phyloP scores from a whole-genome alignment of 495 filamentous ascomycete species.

The Sordaria brevicollis region DNA sequence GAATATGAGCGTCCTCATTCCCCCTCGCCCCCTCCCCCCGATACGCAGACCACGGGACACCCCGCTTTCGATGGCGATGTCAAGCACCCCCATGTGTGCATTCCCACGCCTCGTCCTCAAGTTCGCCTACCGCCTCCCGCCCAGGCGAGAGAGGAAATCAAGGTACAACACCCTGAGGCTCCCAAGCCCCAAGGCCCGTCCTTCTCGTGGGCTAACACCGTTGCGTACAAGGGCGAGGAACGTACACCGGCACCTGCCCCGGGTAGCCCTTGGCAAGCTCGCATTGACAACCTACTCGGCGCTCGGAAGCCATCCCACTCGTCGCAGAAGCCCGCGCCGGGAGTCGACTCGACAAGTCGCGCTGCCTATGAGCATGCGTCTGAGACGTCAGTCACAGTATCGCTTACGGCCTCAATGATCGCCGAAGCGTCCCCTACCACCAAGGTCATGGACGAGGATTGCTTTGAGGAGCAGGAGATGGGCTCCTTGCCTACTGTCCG shows the following conservation, averaged over 20 bases:
- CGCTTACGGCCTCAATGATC: slow-evolving; percentile 3
- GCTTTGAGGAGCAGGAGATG: slow-evolving; percentile 75
- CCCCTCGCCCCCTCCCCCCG: slow-evolving; percentile 64
- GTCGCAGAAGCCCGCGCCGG: slow-evolving; percentile 41
- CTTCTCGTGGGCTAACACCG: slow-evolving; percentile 17
- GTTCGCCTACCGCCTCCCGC: slow-evolving; percentile 58
- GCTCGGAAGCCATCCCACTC: slow-evolving; percentile 46
- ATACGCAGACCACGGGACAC: slow-evolving; percentile 46
- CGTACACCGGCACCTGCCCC: not conserved
- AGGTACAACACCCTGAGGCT: slow-evolving; percentile 12
- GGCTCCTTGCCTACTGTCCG: slow-evolving; percentile 63
- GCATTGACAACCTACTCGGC: slow-evolving; percentile 57
- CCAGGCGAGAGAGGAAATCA: slow-evolving; percentile 4
- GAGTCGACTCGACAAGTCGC: slow-evolving; percentile 48
- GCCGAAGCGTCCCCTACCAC: slow-evolving; percentile 28
- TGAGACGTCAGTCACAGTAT: slow-evolving; percentile 38
- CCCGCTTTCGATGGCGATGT: slow-evolving; percentile 60
- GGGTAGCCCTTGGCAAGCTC: slow-evolving; percentile 54
- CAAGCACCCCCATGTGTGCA: slow-evolving; percentile 53
- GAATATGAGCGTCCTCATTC: slow-evolving; percentile 27
- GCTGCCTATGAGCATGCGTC: slow-evolving; percentile 47
- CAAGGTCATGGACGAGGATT: slow-evolving; percentile 62
- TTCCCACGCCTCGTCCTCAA: slow-evolving; percentile 57
- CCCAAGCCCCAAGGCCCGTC: slow-evolving; percentile 8
- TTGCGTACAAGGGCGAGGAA: slow-evolving; percentile 13